Percentiles rank a stretch among this genome's conserved stretches.
phyloP scores from a whole-genome alignment of 257 asterid genomes.

The Handroanthus guayacan region DNA sequence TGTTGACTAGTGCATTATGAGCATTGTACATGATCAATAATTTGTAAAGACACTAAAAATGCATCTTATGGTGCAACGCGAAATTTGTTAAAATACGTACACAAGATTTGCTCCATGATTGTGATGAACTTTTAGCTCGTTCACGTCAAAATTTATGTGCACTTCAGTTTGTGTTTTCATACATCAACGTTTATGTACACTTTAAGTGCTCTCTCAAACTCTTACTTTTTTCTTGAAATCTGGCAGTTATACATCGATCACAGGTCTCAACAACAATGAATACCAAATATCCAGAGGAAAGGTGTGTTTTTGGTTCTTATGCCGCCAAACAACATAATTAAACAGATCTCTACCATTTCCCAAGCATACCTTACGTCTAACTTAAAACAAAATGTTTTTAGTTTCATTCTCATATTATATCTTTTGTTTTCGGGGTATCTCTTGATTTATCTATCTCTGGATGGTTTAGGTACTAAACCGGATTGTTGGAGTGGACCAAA shows the following conservation, averaged over 20 bases:
- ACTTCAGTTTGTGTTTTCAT: no score
- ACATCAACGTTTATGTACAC: constrained; percentile 9
- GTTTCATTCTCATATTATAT: no score
- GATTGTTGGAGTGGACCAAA: constrained; percentile 68
- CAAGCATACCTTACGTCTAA: neutral
- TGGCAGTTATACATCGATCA: constrained; percentile 84
- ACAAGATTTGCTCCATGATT: constrained; percentile 4
- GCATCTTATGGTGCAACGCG: neutral
- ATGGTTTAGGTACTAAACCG: constrained; percentile 71
- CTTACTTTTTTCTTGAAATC: constrained; percentile 31
- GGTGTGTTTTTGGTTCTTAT: constrained; percentile 49
- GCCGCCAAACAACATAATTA: neutral
- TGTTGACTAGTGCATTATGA: neutral
- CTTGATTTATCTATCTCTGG: constrained; percentile 12
- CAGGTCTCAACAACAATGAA: constrained; percentile 97
- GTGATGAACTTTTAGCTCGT: constrained; percentile 6
- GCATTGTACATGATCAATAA: neutral
- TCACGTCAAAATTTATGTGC: neutral
- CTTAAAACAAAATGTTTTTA: neutral
- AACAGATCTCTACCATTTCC: constrained; percentile 1
- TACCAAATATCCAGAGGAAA: constrained; percentile 94
- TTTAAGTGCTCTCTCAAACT: constrained; percentile 15
- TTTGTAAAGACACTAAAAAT: neutral
- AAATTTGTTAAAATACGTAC: neutral
- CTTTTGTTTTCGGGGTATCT: neutral